These are phyloP conservation scores for Phytophthora pisi DNA, from an alignment of 352 stramenopile species.

Conservation along the genomic window DNA sequence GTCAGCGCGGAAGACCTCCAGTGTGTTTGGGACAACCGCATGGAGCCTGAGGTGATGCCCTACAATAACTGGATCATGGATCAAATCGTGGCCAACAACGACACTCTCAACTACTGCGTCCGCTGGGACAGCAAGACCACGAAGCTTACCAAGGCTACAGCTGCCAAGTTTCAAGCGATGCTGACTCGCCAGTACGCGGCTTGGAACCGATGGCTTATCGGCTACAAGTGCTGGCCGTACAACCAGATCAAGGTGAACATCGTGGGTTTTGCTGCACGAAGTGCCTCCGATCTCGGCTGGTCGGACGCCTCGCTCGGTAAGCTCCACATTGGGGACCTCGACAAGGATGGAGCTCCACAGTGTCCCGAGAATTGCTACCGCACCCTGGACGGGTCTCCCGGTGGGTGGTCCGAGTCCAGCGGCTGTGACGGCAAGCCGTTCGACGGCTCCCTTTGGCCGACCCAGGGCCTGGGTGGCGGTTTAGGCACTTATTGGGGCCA, in stretches of 20 bases:
- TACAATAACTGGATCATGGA: conserved; percentile 32
- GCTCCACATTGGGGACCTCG: conserved; percentile 37
- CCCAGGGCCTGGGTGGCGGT: conserved; percentile 29
- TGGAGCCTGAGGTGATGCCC: not conserved
- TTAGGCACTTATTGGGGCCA: conserved; percentile 23
- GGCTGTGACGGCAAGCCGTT: conserved; percentile 38
- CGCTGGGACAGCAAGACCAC: conserved; percentile 43
- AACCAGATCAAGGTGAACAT: conserved; percentile 30
- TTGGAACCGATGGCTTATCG: conserved; percentile 48
- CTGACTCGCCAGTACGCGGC: conserved; percentile 18
- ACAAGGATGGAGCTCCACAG: conserved; percentile 32
- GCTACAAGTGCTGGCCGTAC: conserved; percentile 25
- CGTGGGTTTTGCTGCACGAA: conserved; percentile 29
- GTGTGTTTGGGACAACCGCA: conserved; percentile 32
- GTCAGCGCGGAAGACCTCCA: conserved; percentile 17
- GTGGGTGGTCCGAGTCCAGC: conserved; percentile 28
- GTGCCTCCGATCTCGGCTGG: conserved; percentile 15
- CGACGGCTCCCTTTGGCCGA: conserved; percentile 46
- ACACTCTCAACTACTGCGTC: conserved; percentile 44
- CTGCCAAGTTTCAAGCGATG: conserved; percentile 44
- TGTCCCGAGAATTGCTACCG: conserved; percentile 43
- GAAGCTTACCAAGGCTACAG: conserved; percentile 38
- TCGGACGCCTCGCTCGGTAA: conserved; percentile 24
- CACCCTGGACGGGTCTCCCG: not conserved
- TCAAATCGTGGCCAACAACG: conserved; percentile 41